Evolutionary conservation across 495 filamentous ascomycete species (phyloP).

Genomic region (Apodospora peruviana): DNA sequence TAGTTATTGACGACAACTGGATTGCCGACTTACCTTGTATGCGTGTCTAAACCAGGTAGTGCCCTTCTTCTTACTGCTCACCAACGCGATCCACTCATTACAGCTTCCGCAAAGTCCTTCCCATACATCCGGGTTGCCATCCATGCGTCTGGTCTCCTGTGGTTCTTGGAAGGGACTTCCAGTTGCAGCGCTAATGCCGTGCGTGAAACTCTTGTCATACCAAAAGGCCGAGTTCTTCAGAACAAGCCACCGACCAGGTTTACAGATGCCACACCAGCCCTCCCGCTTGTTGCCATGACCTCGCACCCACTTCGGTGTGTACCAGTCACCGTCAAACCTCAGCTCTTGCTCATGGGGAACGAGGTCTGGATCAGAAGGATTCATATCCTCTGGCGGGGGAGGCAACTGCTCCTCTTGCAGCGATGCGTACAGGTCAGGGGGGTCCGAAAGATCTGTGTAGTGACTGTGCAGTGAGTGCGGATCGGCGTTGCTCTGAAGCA

Average conservation of each 20-base stretch:
- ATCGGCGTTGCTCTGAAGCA: conserved; percentile 64
- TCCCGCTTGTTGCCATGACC: conserved; percentile 78
- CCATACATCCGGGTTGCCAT: conserved; percentile 76
- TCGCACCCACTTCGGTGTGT: conserved; percentile 73
- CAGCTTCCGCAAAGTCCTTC: conserved; percentile 74
- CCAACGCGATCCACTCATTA: conserved; percentile 71
- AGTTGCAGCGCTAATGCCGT: conserved; percentile 73
- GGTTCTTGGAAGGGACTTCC: conserved; percentile 69
- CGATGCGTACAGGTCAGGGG: conserved; percentile 68
- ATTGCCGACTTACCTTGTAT: conserved; percentile 59
- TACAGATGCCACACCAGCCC: conserved; percentile 81
- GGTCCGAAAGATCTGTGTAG: conserved; percentile 60
- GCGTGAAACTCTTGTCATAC: conserved; percentile 81
- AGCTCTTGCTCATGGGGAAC: conserved; percentile 69
- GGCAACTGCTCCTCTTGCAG: conserved; percentile 60
- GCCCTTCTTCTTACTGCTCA: conserved; percentile 81
- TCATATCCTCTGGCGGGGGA: conserved; percentile 70
- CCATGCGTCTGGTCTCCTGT: conserved; percentile 63
- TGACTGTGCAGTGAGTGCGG: conserved; percentile 54
- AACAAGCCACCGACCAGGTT: conserved; percentile 74
- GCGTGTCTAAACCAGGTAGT: conserved; percentile 82
- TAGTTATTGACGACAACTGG: not conserved
- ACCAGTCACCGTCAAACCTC: conserved; percentile 71
- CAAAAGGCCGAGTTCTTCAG: conserved; percentile 81
- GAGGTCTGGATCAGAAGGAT: conserved; percentile 63